Conservation (phyloP, 1,139 yeast species). For the Suhomyces kunorum region DNA sequence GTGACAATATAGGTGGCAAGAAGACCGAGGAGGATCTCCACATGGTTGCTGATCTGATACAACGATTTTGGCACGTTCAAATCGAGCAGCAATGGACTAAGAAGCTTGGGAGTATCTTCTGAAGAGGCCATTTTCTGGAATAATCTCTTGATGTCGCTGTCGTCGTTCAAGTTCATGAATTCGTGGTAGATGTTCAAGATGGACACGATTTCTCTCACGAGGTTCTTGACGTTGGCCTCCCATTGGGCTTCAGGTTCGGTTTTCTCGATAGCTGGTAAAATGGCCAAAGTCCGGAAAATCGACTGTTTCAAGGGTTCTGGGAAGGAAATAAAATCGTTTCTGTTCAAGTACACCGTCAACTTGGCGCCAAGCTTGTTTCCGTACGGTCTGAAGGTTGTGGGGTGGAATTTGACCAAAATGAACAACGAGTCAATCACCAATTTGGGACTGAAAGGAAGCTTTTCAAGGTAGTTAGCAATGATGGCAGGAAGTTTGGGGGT, state of each 20-base stretch:
- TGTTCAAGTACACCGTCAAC: conserved; percentile 39
- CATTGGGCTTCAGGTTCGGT: conserved; percentile 51
- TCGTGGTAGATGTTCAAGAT: conserved; percentile 56
- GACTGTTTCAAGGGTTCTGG: conserved; percentile 40
- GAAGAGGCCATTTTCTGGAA: conserved; percentile 31
- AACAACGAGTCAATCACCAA: conserved; percentile 51
- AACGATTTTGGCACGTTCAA: conserved; percentile 55
- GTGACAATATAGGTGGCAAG: conserved; percentile 46
- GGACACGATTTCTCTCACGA: conserved; percentile 51
- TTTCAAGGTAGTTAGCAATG: conserved; percentile 54
- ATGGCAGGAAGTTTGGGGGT: conserved; percentile 76
- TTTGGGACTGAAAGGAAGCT: conserved; percentile 40
- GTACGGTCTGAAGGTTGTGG: conserved; percentile 82
- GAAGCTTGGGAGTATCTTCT: conserved; percentile 27
- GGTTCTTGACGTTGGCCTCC: conserved; percentile 41
- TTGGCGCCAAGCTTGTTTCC: conserved; percentile 59
- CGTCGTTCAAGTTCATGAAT: conserved; percentile 58
- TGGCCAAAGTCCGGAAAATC: conserved; percentile 56
- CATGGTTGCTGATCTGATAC: conserved; percentile 50
- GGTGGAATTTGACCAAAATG: conserved; percentile 54
- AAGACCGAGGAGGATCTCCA: conserved; percentile 47
- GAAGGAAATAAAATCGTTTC: conserved; percentile 28
- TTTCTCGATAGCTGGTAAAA: conserved; percentile 59
- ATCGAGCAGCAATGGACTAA: conserved; percentile 57
- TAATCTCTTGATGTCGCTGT: conserved; percentile 42